Evolutionary conservation across 495 filamentous ascomycete species (phyloP).

Genomic region (Hypoxylon lienhwacheense): DNA sequence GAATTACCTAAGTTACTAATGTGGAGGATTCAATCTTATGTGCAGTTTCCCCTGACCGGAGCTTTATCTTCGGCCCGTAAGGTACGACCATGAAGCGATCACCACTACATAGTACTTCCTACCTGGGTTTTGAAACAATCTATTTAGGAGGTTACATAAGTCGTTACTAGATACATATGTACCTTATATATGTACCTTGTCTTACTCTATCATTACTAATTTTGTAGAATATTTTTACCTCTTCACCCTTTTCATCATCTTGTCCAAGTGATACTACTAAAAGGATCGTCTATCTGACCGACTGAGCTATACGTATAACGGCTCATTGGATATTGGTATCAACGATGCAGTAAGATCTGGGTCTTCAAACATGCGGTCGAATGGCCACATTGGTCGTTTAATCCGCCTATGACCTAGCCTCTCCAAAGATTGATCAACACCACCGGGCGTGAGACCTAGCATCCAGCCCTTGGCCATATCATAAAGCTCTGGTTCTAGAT

Average conservation of each 20-base stretch:
- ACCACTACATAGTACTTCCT: too few species aligned
- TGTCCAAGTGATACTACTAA: not conserved
- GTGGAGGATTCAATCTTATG: too few species aligned
- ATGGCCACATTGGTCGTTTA: slow-evolving; percentile 59
- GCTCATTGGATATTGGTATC: slow-evolving; percentile 49
- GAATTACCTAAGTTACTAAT: too few species aligned
- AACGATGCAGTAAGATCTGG: slow-evolving; percentile 48
- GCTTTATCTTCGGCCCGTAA: too few species aligned
- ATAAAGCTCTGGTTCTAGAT: slow-evolving; percentile 60
- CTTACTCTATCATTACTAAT: too few species aligned
- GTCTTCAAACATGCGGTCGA: slow-evolving; percentile 46
- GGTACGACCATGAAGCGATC: too few species aligned
- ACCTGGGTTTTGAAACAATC: too few species aligned
- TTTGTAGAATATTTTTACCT: too few species aligned
- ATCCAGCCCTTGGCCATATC: slow-evolving; percentile 60
- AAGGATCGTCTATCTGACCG: not conserved
- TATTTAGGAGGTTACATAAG: too few species aligned
- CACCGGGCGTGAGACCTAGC: slow-evolving; percentile 57
- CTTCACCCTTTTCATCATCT: not conserved
- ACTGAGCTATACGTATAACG: slow-evolving; percentile 11
- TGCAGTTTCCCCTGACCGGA: too few species aligned
- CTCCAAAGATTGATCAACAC: slow-evolving; percentile 57
- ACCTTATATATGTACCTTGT: too few species aligned
- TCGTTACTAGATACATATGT: too few species aligned
- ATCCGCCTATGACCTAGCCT: slow-evolving; percentile 55